Base-by-base conservation (phyloP, 768 basidiomycete genomes). In the Brasilioporus rufonigricans region DNA sequence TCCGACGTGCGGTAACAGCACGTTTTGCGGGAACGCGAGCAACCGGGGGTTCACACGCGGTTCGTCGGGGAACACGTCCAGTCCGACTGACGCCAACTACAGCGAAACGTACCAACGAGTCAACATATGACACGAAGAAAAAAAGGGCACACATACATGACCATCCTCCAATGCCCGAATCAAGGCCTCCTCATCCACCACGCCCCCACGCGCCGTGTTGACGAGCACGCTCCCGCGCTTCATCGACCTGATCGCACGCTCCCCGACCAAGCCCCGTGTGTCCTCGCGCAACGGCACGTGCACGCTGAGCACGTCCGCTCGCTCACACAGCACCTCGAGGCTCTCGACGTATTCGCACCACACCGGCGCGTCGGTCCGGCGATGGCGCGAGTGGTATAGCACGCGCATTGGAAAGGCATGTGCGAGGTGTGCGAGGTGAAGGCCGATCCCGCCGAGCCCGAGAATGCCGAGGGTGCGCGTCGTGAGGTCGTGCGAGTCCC, bases 1-100 rank as follows among this genome's bases (percentile, higher is more conserved):
- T 10, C 94, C 93, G 83, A 95, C 85, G 71, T 96, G 95, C 2
- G 94, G 94, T n/a, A 97, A 78, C 8, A 98, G 74, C 38, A 85
- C 87, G 58, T 91, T 85, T 57, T 93, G 84, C 19, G 87, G 84
- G 70, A 91, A 90, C 29, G 83, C 80, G 49, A 93, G 76, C 33
- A 96, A 73, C 27, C 85, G 81, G 4, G 89, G 86, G 61, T 93
- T 88, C 38, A 93, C 84, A 36, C 80, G 70, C 1, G 93, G 92
- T 64, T 93, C 91, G 72, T 93, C 80, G 6, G 92, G 91, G 70
- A 78, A 93, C 21, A 94, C 92, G 63, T 95, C 92, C 35, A 95
- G 74, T 14, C 93, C 92, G 21, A 88, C 89, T 7, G 52, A 18
- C 18, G 19, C 27, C 41, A 55, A 35, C 59, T 59, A 16, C 5